Percentiles rank a stretch among this genome's conserved stretches.
Evolutionary conservation across 2,329 filamentous ascomycete species (phyloP).

Genomic region (Diaporthe citri): DNA sequence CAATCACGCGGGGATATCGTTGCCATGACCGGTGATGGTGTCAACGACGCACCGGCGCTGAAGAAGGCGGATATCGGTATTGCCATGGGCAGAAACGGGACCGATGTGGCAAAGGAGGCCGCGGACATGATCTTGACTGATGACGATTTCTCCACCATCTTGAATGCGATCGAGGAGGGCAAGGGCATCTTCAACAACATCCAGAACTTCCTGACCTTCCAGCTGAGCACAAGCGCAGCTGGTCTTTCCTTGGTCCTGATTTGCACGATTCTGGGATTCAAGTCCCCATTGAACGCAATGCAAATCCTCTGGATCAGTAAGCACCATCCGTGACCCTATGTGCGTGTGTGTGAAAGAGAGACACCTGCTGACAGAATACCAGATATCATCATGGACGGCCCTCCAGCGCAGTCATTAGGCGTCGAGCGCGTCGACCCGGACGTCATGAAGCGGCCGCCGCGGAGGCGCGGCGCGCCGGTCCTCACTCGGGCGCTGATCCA

Average conservation of each 20-base stretch:
- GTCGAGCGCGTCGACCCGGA: slow-evolving; percentile 95
- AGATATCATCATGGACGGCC: slow-evolving; percentile 99
- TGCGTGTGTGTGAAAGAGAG: not conserved
- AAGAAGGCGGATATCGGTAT: slow-evolving; percentile 99
- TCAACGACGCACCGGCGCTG: slow-evolving; percentile 95
- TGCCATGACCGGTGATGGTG: slow-evolving; percentile 98
- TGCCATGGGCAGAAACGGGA: slow-evolving; percentile 94
- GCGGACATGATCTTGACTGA: slow-evolving; percentile 94
- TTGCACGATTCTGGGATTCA: slow-evolving; percentile 92
- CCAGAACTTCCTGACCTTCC: slow-evolving; percentile 98
- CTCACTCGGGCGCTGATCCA: slow-evolving; percentile 86
- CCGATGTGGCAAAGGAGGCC: slow-evolving; percentile 96
- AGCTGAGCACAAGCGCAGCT: slow-evolving; percentile 95
- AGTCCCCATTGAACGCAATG: slow-evolving; percentile 98
- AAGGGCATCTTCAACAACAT: slow-evolving; percentile 99
- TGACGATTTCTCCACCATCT: slow-evolving; percentile 90
- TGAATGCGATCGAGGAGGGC: slow-evolving; percentile 96
- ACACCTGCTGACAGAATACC: slow-evolving; percentile 33
- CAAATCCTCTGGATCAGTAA: slow-evolving; percentile 99
- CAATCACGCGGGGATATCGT: slow-evolving; percentile 96
- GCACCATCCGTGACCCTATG: slow-evolving; percentile 48
- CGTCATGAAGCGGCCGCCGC: slow-evolving; percentile 91
- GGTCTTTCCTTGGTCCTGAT: slow-evolving; percentile 91
- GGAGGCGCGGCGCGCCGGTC: slow-evolving; percentile 87
- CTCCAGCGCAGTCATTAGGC: slow-evolving; percentile 94